Conservation (phyloP, 2,329 filamentous ascomycete genomes). For the Emergomyces pasteurianus region DNA sequence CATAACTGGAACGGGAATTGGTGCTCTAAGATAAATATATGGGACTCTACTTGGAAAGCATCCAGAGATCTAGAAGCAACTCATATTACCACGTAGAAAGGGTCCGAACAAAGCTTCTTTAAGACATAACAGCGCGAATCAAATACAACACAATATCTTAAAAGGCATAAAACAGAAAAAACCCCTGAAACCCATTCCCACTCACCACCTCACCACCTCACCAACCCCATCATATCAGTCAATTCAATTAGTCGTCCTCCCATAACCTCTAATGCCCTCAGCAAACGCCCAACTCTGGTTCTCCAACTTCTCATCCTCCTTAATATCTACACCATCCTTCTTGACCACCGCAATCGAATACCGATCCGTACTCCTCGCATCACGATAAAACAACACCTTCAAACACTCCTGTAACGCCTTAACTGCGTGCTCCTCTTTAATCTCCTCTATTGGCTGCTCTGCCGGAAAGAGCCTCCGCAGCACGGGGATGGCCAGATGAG, state of each 20-base stretch:
- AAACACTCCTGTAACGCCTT: constrained; percentile 80
- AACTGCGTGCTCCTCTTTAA: constrained; percentile 69
- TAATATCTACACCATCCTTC: constrained; percentile 75
- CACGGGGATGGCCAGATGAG: constrained; percentile 85
- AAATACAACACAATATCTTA: background rate
- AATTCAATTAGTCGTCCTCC: constrained; percentile 48
- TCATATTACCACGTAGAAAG: background rate
- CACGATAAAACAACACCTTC: constrained; percentile 97
- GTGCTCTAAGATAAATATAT: background rate
- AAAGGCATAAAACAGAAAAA: background rate
- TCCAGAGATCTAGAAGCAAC: background rate
- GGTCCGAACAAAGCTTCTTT: background rate
- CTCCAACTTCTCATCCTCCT: constrained; percentile 78
- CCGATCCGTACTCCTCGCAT: constrained; percentile 79
- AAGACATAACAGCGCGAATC: background rate
- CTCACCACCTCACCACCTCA: background rate
- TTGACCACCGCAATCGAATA: constrained; percentile 89
- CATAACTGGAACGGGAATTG: background rate
- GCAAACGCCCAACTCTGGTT: constrained; percentile 97
- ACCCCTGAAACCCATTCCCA: background rate
- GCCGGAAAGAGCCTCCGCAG: constrained; percentile 74
- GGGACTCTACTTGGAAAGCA: background rate
- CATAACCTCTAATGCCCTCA: constrained; percentile 87
- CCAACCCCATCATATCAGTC: background rate
- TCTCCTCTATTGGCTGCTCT: constrained; percentile 59